Evolutionary conservation across 257 asterid genomes (phyloP), one percentile per base, ranked within the genome.

Genomic region (Fraxinus pennsylvanica): DNA sequence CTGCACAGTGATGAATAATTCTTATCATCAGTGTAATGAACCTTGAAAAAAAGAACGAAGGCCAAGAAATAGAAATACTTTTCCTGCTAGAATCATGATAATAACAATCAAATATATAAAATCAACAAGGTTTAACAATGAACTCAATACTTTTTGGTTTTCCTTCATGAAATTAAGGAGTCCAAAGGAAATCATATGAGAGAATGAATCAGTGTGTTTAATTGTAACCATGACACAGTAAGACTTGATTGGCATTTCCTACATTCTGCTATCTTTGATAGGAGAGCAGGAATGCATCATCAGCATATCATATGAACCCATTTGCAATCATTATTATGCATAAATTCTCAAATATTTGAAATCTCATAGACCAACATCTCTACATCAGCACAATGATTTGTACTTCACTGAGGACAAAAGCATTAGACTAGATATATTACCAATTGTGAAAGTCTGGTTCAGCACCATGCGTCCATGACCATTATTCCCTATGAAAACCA

Each of bases 391-490:
- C 33, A 14, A 61, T 61, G 30, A 61, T 4, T 22, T 61, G 2
- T 74, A 35, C 32, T 71, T 43, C 15, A 19, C n/a, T 71, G 8
- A 15, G 71, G 57, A 54, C 36, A 17, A 65, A 54, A 32, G 66
- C 30, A 66, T 67, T 12, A 68, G 82, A 45, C 35, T 50, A 74
- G 12, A 57, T 73, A 71, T 43, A 75, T 84, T 91, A 95, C 99
- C 99, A 32, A 95, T 93, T 36, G 99, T 95, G 82, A 95, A 95
- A 75, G 98, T 93, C 76, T 95, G 99, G 86, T 95, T 91, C 79
- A 95, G 87, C 76, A 88, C 79, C 99, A 95, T 93, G 68, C 83
- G 85, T 29, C 97, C 99, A 36, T 82, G 96, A 0, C 70, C 92
- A 73, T 86, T 92, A 79, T 95, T 95, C 85, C 97, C 99, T 95